Evolutionary conservation across 192 early-diverging fungal species (phyloP), one percentile per base, ranked within the genome.

Genomic region (Diversispora epigaea): DNA sequence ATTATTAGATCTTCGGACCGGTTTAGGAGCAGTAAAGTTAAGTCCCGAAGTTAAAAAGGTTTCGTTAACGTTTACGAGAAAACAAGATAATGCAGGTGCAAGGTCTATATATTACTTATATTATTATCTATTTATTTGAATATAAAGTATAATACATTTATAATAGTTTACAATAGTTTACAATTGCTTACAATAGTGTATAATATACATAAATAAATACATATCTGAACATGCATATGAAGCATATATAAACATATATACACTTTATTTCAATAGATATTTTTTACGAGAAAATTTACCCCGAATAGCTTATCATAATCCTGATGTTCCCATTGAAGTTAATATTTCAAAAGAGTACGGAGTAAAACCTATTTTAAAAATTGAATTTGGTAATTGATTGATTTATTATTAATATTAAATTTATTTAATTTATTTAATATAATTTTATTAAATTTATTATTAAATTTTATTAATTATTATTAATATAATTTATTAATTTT

Each of bases 271-370:
- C 17, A 45, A 3, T 79, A 88, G 85, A 82, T 80, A 85, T 73
- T 86, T 88, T 54, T 72, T 80, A 40, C 82, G 82, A 22, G 82
- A 86, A 62, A 84, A 81, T 61, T 75, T 88, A 65, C 87, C 87
- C 19, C 77, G 84, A 56, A 80, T 88, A 49, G 81, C 83, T 44
- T 88, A 86, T 54, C 85, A 86, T 77, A 88, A 88, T 67, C 87
- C 87, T 3, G 14, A 57, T 9, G 74, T 88, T 21, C 72, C 75
- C 25, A 82, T 84, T 68, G 84, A 85, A 63, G 73, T 88, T 50
- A 71, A 67, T 0, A 85, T 83, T 62, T 77, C 77, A 12, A 40
- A 80, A 64, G 80, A 86, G 45, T 55, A 80, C 9, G 71, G 76
- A 21, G 80, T 82, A 39, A 78, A 55, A 57, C 87, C 85, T 21